Evolutionary conservation across 2,329 filamentous ascomycete species (phyloP).

Genomic region (Chaetomiaceae sp.): DNA sequence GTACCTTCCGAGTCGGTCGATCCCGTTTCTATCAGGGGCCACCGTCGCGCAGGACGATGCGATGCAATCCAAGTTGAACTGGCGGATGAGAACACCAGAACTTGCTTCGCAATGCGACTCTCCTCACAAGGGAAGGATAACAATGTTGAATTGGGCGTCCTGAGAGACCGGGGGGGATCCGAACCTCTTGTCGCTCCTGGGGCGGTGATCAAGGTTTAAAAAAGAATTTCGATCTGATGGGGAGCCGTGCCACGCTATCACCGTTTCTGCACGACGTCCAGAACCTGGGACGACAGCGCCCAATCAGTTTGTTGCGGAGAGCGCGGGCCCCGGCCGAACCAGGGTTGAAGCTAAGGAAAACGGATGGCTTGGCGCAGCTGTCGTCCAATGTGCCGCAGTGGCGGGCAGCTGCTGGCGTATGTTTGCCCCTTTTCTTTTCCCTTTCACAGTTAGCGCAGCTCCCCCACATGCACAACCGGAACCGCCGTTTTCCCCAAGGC

Average conservation of each 20-base stretch:
- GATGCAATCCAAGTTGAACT: background rate
- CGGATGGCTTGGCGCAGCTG: conserved; percentile 5
- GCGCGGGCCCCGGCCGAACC: background rate
- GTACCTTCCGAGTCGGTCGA: too few species aligned
- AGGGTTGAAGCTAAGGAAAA: background rate
- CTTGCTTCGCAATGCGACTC: background rate
- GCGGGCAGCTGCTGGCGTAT: conserved; percentile 2
- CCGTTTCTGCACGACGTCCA: conserved; percentile 14
- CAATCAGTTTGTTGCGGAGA: conserved; percentile 6
- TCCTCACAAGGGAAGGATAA: background rate
- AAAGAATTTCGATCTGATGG: conserved; percentile 18
- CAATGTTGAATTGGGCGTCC: conserved; percentile 27
- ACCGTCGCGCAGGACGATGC: background rate
- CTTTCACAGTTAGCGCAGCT: conserved; percentile 1
- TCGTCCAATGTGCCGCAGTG: background rate
- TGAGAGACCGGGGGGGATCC: background rate
- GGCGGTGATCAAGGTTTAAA: conserved; percentile 23
- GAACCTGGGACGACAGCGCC: too few species aligned
- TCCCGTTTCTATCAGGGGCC: background rate
- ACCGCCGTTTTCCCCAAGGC: background rate
- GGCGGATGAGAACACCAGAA: background rate
- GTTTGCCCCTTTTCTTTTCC: background rate
- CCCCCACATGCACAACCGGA: too few species aligned
- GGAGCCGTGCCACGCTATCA: conserved; percentile 1
- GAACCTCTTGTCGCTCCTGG: conserved; percentile 7